These are phyloP conservation scores for Neofusicoccum sp. DNA, from an alignment of 2,329 filamentous ascomycete species.

Conservation along the genomic window DNA sequence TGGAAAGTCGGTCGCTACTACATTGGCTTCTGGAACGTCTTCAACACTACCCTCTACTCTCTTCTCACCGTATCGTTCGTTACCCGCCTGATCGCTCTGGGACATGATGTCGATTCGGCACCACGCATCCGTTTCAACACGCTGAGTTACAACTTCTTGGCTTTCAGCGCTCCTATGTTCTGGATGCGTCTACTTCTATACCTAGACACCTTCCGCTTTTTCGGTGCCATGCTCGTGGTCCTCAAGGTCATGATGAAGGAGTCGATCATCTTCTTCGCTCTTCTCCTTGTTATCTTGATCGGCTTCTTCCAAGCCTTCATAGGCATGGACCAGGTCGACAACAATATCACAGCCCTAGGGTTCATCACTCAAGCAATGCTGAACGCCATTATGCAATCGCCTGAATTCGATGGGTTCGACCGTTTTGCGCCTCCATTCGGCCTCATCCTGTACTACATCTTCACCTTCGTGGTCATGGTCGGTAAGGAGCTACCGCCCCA, in stretches of 20 bases:
- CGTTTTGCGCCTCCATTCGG: conserved; percentile 90
- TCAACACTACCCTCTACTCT: conserved; percentile 80
- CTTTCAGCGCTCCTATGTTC: conserved; percentile 93
- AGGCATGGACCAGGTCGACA: conserved; percentile 81
- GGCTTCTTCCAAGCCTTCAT: conserved; percentile 93
- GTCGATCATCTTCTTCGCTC: conserved; percentile 92
- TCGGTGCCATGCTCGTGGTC: conserved; percentile 96
- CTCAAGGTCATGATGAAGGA: conserved; percentile 68
- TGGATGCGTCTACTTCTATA: conserved; percentile 92
- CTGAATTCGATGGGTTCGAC: conserved; percentile 87
- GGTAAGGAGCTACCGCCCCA: background rate
- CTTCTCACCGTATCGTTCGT: conserved; percentile 76
- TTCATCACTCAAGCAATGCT: conserved; percentile 82
- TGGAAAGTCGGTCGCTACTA: conserved; percentile 94
- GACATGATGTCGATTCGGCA: conserved; percentile 52
- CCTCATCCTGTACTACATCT: conserved; percentile 93
- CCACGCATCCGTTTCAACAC: conserved; percentile 66
- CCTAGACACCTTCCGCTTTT: conserved; percentile 90
- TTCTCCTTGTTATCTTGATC: conserved; percentile 78
- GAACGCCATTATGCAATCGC: conserved; percentile 87
- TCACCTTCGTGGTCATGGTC: conserved; percentile 96
- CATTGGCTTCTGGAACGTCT: conserved; percentile 94
- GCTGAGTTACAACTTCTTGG: conserved; percentile 89
- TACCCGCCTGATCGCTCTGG: conserved; percentile 74
- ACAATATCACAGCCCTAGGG: conserved; percentile 57